These are phyloP conservation scores for Mesotaenium endlicherianum DNA, from an alignment of 139 green algal genomes.

Conservation along the genomic window DNA sequence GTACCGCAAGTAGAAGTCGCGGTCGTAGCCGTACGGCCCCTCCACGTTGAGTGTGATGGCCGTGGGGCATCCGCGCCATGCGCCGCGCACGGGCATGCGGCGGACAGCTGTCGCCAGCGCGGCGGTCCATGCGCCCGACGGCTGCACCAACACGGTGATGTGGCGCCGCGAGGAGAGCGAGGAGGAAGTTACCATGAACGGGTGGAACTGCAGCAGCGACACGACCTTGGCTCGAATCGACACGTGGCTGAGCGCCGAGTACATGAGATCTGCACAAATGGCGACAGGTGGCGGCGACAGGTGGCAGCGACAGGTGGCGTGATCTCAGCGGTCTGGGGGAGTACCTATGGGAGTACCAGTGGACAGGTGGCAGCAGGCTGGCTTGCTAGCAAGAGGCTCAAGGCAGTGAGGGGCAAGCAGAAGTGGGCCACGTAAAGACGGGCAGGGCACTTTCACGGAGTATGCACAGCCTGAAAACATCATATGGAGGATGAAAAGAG, in stretches of 20 bases:
- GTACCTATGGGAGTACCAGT: too few relatives aligned
- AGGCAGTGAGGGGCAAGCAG: not conserved
- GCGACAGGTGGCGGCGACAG: not conserved
- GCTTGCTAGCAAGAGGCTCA: too few relatives aligned
- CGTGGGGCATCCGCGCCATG: not conserved
- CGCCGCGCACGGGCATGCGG: not conserved
- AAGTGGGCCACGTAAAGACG: too few relatives aligned
- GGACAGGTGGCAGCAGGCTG: too few relatives aligned
- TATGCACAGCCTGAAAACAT: too few relatives aligned
- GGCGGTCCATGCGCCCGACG: not conserved
- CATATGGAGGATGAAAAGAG: too few relatives aligned
- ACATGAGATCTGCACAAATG: not conserved
- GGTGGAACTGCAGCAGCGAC: slow-evolving; percentile 22
- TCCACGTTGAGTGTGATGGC: not conserved
- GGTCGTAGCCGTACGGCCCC: slow-evolving; percentile 11
- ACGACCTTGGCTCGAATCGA: not conserved
- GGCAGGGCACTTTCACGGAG: too few relatives aligned
- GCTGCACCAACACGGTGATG: not conserved
- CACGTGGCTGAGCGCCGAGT: not conserved
- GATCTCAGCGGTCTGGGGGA: too few relatives aligned
- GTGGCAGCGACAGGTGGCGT: too few relatives aligned
- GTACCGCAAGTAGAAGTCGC: not conserved
- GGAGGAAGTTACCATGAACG: slow-evolving; percentile 4
- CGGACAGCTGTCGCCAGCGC: not conserved
- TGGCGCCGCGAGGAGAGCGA: not conserved